Base-by-base conservation (phyloP, 129 eudicot genomes). In the Sambucus nigra region DNA sequence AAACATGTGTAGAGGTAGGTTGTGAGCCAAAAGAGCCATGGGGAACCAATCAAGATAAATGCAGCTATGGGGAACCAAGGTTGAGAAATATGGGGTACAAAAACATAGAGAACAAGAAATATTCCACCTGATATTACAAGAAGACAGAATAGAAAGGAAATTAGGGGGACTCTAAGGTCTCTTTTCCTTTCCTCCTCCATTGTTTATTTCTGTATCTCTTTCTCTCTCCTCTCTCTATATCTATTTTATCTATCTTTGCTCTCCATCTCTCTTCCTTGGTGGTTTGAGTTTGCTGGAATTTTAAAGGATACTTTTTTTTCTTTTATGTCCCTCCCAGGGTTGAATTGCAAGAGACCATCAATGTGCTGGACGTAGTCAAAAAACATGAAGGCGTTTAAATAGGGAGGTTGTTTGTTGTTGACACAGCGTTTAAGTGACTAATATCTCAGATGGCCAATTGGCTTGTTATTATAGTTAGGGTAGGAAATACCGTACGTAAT, bases 1-100 rank as follows among this genome's bases (percentile, higher is more conserved):
- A 65, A 53, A 66, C 81, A 80, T 6, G 88, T 63, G 71, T 84
- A 84, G 31, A 80, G 23, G 64, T 79, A 84, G 17, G 85, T 80
- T 13, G 77, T 31, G 47, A 84, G 29, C 94, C 94, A 84, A 64
- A 84, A 84, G 12, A 77, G 53, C 88, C 88, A 84, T 4, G 94
- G 94, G 0, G 74, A 60, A 41, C 80, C 88, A 0, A 84, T 80
- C 31, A 84, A 60, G 17, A 70, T 24, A 15, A 80, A 59, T 18
- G 88, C 82, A 5, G 63, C 61, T 12, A 51, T 32, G 0, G 88
- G 84, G 59, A 50, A 84, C 88, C 88, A 84, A 12, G 94, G 82
- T 40, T 66, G 63, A 4, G 88, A 71, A 8, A 38, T 7, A 27
- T 25, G 38, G 5, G 88, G 85, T 2, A 66, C 57, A 53, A 74